Base-by-base conservation (phyloP, 805 yeast species). In the Nakazawaea pomicola region DNA sequence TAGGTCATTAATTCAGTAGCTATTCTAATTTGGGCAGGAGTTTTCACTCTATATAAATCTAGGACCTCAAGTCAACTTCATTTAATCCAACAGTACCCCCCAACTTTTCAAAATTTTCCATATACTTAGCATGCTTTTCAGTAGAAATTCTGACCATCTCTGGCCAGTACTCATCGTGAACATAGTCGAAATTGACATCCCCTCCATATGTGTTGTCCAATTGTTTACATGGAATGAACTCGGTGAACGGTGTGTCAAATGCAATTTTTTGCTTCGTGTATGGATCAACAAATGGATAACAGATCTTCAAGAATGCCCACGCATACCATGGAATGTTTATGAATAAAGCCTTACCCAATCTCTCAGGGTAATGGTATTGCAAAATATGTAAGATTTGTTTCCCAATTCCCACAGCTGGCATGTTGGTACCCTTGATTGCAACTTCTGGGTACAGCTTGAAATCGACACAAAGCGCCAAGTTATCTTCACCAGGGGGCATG, bases 401-500 rank as follows among this genome's bases (percentile, higher is more conserved):
- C 27, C 96, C 97, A 14, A 80, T 84, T 38, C 83, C 74, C 32
- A 91, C 69, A 1, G 96, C 88, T n/a, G 98, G 98, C 43, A 88
- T 77, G 56, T 84, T 87, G 44, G 83, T 74, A 24, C 76, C 79
- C 58, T 70, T 71, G 25, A 65, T 72, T 54, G 60, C 60, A 31
- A 62, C 55, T 56, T 67, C 71, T 42, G 86, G 83, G 45, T 87
- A 80, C 15, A 85, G 80, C 61, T 91, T 87, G 64, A 93, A 91
- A 62, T 93, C 99, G 49, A 93, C 91, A 48, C 95, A 68, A 40
- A 93, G 65, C 1, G 98, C 96, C 40, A 93, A 67, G 10, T 95
- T 83, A 57, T 91, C 99, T 63, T 93, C 99, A 17, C 98, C 98
- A 0, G 88, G 73, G 1, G 97, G 96, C 97, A 93, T 91, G 61